A percentile compares a stretch with the other conserved stretches of the same genome.
phyloP scores from a whole-genome alignment of 2,329 filamentous ascomycete species.

The Aspergillus versicolor region DNA sequence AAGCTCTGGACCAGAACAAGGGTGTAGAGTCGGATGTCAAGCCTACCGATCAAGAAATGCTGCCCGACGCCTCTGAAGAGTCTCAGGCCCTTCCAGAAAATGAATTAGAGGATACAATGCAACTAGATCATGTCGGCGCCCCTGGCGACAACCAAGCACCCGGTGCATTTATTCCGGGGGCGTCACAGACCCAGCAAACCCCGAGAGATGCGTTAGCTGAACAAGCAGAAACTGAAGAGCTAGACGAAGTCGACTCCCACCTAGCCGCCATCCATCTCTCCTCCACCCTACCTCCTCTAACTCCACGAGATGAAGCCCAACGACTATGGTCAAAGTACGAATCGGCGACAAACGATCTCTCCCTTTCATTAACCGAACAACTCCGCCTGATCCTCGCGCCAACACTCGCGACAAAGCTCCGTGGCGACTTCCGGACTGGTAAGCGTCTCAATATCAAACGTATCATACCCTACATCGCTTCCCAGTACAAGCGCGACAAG shows the following conservation, averaged over 20 bases:
- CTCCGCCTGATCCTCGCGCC: constrained; percentile 93
- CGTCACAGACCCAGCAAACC: constrained; percentile 35
- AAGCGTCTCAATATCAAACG: constrained; percentile 99
- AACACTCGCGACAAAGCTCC: constrained; percentile 92
- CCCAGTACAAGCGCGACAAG: constrained; percentile 97
- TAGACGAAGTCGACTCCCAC: constrained; percentile 52
- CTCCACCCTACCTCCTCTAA: constrained; percentile 46
- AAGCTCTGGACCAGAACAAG: constrained; percentile 83
- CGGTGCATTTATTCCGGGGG: constrained; percentile 56
- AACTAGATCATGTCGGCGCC: constrained; percentile 34
- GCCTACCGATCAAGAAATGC: constrained; percentile 54
- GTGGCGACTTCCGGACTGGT: constrained; percentile 93
- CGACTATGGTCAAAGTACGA: constrained; percentile 85
- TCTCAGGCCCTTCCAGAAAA: constrained; percentile 41
- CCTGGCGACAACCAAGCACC: constrained; percentile 41
- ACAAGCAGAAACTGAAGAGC: constrained; percentile 46
- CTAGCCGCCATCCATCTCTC: constrained; percentile 73
- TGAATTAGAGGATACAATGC: constrained; percentile 49
- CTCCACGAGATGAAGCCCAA: constrained; percentile 60
- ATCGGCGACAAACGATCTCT: constrained; percentile 77
- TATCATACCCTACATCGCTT: constrained; percentile 99
- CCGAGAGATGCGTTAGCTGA: constrained; percentile 32
- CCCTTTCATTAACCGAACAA: constrained; percentile 87
- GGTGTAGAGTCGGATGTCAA: constrained; percentile 70
- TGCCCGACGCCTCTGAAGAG: constrained; percentile 54